Percentiles rank a stretch among this genome's conserved stretches.
These are phyloP conservation scores for Microstegium vimineum DNA, from an alignment of 176 grass and related monocot genomes.

Conservation along the genomic window DNA sequence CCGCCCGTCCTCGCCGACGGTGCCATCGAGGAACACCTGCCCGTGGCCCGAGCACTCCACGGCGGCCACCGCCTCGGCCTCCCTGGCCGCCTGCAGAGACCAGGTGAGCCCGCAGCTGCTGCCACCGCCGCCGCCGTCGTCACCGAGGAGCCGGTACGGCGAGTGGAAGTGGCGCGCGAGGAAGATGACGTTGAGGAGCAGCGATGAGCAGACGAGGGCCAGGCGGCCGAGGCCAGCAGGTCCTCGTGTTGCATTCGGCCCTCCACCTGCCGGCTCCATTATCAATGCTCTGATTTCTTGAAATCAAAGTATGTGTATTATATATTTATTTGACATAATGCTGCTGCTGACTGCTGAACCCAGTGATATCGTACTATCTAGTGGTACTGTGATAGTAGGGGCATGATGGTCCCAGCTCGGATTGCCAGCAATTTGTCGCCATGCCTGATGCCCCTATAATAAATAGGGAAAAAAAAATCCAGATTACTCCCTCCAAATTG, in stretches of 20 bases:
- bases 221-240: background rate
- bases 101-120: constrained; percentile 35
- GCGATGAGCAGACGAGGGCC: constrained; percentile 33
- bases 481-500: too few species aligned
- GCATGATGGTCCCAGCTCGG: background rate
- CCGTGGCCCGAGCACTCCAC: constrained; percentile 67
- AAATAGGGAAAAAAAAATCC: too few species aligned
- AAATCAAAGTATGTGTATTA: background rate
- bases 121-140: background rate
- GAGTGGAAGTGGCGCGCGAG: constrained; percentile 36
- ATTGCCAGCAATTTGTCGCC: background rate
- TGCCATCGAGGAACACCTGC: constrained; percentile 46
- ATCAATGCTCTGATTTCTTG: background rate
- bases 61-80: constrained; percentile 60
- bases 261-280: background rate
- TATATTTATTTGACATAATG: background rate
- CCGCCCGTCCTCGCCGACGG: constrained; percentile 27
- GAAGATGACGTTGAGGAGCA: constrained; percentile 59
- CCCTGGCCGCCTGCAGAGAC: constrained; percentile 47
- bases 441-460: too few species aligned
- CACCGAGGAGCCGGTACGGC: background rate
- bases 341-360: background rate
- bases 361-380: too few species aligned
- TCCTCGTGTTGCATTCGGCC: too few species aligned
- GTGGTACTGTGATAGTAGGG: too few species aligned